These are phyloP conservation scores for Aureobasidium sp. DNA, from an alignment of 2,329 filamentous ascomycete species.

Conservation along the genomic window DNA sequence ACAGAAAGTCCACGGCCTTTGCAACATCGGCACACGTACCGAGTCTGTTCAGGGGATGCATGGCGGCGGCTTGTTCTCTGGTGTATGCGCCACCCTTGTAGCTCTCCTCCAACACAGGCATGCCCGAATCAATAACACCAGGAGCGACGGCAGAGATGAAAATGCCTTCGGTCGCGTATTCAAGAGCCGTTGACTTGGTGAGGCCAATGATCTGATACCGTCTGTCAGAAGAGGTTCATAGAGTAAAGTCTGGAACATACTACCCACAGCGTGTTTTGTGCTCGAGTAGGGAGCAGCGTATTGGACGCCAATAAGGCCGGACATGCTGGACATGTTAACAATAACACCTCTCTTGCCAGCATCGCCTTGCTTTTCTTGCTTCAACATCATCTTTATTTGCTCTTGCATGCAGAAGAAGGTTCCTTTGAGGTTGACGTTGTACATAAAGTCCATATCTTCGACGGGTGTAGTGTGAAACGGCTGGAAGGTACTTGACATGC, in stretches of 20 bases:
- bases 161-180: neutral
- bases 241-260: too few relatives aligned
- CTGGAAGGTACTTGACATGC: neutral
- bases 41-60: neutral
- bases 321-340: neutral
- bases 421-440: neutral
- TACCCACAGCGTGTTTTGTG: neutral
- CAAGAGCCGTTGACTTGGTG: neutral
- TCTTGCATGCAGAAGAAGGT: constrained; percentile 7
- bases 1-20: constrained; percentile 1
- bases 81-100: neutral
- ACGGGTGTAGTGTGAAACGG: neutral
- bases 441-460: neutral
- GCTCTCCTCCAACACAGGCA: neutral
- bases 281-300: neutral
- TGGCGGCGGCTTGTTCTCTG: neutral
- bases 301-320: neutral
- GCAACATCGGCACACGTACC: neutral
- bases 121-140: neutral
- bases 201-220: neutral
- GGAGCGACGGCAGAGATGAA: neutral
- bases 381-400: constrained; percentile 7
- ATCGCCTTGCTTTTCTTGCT: neutral
- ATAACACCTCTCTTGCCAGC: neutral
- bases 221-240: neutral